Conservation (phyloP, 202 grass and related monocot genomes). For the Musa balbisiana region DNA sequence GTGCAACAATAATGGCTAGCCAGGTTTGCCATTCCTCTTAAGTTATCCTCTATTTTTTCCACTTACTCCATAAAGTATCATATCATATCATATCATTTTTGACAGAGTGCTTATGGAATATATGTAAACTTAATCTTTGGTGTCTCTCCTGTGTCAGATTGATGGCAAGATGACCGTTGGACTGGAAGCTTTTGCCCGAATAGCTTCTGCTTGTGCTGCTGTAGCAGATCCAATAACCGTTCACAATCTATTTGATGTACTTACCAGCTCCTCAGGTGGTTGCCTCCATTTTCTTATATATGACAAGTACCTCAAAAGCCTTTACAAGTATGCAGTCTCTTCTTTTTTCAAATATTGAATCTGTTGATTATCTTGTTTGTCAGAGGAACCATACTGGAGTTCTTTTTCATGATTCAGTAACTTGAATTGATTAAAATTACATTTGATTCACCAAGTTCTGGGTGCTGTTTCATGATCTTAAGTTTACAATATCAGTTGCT, state of each 20-base stretch:
- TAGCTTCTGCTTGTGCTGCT: constrained; percentile 59
- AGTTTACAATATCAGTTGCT: too few relatives aligned
- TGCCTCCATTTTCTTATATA: constrained; percentile 86
- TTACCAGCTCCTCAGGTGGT: constrained; percentile 71
- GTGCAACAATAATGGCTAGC: constrained; percentile 78
- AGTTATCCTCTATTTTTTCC: background rate
- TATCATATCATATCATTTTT: background rate
- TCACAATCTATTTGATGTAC: constrained; percentile 71
- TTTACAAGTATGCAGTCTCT: constrained; percentile 37
- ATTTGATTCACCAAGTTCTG: too few relatives aligned
- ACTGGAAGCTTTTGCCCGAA: constrained; percentile 73
- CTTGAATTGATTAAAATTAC: too few relatives aligned
- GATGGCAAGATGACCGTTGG: constrained; percentile 70
- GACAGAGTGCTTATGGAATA: background rate
- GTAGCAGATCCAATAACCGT: constrained; percentile 81
- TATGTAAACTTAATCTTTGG: constrained; percentile 15
- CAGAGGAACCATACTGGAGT: too few relatives aligned
- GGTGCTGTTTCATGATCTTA: too few relatives aligned
- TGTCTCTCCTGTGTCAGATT: constrained; percentile 35
- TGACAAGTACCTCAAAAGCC: constrained; percentile 64
- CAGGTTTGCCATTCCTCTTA: constrained; percentile 40
- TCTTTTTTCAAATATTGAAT: too few relatives aligned
- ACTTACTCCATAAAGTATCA: background rate
- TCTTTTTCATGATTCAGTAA: too few relatives aligned
- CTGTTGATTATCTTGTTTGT: too few relatives aligned